Base-by-base conservation (phyloP, 2,329 filamentous ascomycete genomes). In the Geosmithia flava region DNA sequence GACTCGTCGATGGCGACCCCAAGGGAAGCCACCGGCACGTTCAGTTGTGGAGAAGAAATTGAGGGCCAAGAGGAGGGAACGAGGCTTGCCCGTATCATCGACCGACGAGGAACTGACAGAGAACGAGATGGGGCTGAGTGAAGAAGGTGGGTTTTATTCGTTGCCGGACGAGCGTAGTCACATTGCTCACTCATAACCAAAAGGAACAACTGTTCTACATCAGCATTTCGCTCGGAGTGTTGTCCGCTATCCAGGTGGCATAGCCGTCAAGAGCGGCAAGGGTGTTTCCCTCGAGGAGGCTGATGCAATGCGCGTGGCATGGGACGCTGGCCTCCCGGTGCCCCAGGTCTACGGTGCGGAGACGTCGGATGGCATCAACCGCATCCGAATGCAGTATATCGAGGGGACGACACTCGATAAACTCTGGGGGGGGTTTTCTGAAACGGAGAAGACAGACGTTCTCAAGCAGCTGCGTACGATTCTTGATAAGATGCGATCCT, bases 381-480 rank as follows among this genome's bases (percentile, higher is more conserved):
- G 23, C 23, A 27, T 27, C 8, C 4, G 4, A 4, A 27, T 27
- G 23, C 4, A 8, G 8, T 27, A 8, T 13, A 37, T 16, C 11
- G 33, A 13, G 33, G 33, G 33, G 15, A 11, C 3, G 33, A 37
- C 33, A 11, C 33, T 37, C 11, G 33, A 37, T 11, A 13, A 37
- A 11, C 11, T 37, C 13, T 37, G 33, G 33, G 33, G 33, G 11
- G 33, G 15, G 6, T 11, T 37, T 11, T 37, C 33, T 13, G 33
- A 37, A 3, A 16, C 10, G 33, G 33, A 11, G 3, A 37, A 37
- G 33, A 37, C 33, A 37, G 33, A 37, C 15, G 13, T 37, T 3
- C 5, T 37, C 13, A 16, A 16, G 15, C 58, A 63, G 50, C 48
- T 63, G n/a, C 54, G 54, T 4, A 49, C n/a, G 0, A 54, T 62